Base-by-base conservation (phyloP, 2,329 filamentous ascomycete species). In the Colletotrichum sublineola region DNA sequence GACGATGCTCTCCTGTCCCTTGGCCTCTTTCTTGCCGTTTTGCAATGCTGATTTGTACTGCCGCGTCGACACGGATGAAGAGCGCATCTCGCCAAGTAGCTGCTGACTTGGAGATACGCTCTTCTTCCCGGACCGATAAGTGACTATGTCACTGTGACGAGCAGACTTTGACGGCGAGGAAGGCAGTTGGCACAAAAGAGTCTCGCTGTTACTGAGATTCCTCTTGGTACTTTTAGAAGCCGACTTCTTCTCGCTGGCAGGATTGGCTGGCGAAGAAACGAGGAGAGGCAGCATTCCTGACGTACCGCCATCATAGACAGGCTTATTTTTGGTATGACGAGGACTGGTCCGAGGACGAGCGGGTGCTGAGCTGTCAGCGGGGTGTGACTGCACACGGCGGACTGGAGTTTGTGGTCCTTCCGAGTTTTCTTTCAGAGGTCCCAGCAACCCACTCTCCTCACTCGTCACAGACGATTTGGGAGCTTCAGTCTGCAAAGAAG, bases 21-120 rank as follows among this genome's bases (percentile, higher is more conserved):
- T 18, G 20, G 12, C n/a, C 3, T 29, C 31, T 15, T 33, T 46
- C 9, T 46, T 14, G 20, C 40, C 24, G 12, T 46, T 61, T 33
- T n/a, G 15, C 40, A 31, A 14, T 29, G 40, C 29, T 9, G 15
- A 6, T 7, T 20, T 42, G 29, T 61, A n/a, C 46, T 14, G 46
- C 46, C 5, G 44, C n/a, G 14, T 48, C 48, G 24, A n/a, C 24
- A 42, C 56, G 31, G 58, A 58, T 4, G 69, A 60, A 46, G 40
- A 55, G 2, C 20, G 44, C 58, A 63, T 33, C 53, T 72, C 69
- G 29, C 58, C 36, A 20, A 72, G 44, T 11, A 72, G 44, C 38
- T 72, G 69, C 31, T 68, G 52, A 33, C 52, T 48, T 14, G 69
- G 69, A 1, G 69, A 68, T 1, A 44, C 44, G 48, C 67, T 69